Evolutionary conservation across 257 asterid genomes (phyloP).

Genomic region (Orobanche coerulescens): DNA sequence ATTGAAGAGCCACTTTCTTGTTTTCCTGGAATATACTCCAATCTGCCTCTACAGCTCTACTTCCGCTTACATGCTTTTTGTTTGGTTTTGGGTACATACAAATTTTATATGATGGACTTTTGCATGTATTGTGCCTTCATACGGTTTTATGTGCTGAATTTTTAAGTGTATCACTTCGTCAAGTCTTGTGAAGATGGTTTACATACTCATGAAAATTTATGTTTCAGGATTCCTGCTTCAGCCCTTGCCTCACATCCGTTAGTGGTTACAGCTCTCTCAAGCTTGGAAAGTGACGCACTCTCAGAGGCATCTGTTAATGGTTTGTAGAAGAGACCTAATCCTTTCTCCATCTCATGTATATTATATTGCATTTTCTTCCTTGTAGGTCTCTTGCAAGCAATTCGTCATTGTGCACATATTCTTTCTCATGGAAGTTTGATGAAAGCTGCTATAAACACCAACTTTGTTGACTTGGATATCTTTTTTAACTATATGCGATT

Average conservation of each 20-base stretch:
- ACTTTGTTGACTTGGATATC: slow-evolving; percentile 15
- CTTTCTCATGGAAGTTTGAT: slow-evolving; percentile 17
- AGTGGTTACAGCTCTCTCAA: slow-evolving; percentile 84
- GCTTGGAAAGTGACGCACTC: slow-evolving; percentile 69
- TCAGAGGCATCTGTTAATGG: slow-evolving; percentile 96
- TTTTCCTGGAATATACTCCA: neutral
- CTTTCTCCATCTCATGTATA: slow-evolving; percentile 8
- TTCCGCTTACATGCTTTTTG: neutral
- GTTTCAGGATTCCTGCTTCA: slow-evolving; percentile 87
- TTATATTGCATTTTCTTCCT: slow-evolving; percentile 9
- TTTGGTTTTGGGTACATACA: slow-evolving; percentile 13
- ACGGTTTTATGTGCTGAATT: slow-evolving; percentile 6
- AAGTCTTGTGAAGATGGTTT: slow-evolving; percentile 14
- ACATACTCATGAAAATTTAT: slow-evolving; percentile 23
- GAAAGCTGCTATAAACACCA: slow-evolving; percentile 11
- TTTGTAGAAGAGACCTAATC: slow-evolving; percentile 29
- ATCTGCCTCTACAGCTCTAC: neutral
- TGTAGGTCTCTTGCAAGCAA: slow-evolving; percentile 14
- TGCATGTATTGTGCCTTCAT: slow-evolving; percentile 10
- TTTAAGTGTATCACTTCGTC: slow-evolving; percentile 16
- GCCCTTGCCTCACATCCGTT: slow-evolving; percentile 83
- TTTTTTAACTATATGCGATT: slow-evolving; percentile 8
- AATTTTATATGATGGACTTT: slow-evolving; percentile 14
- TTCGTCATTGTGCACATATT: slow-evolving; percentile 3
- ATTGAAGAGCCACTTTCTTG: slow-evolving; percentile 5